Base-by-base conservation (phyloP, 176 grass and related monocot species). In the Avena insularis region DNA sequence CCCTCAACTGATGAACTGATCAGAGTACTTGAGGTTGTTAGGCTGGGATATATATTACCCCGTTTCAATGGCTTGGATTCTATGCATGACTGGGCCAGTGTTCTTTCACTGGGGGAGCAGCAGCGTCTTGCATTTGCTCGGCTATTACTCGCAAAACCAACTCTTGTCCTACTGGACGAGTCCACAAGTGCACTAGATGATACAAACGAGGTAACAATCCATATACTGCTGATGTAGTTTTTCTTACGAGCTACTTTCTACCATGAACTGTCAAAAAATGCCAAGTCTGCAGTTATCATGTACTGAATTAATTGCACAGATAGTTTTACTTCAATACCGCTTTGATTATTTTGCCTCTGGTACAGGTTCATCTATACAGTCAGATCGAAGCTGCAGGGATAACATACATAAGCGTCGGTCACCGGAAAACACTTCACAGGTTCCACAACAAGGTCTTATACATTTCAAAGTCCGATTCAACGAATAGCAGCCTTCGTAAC, bases 71-170 rank as follows among this genome's bases (percentile, higher is more conserved):
- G 93, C 45, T 84, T 98, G 66, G 97, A 98, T 79, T 91, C 94
- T 35, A 91, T 83, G 75, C 89, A 93, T 92, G 97, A 98, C 48
- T 99, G 97, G 97, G 95, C 97, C 25, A 99, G 94, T 85, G 97
- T 99, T 91, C 93, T 99, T 88, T 99, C 97, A 5, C 87, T 99
- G 36, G 97, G 97, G 53, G 97, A 99, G 81, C 97, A 96, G 48
- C 97, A 99, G n/a, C 97, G 94, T 49, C 92, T 99, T 81, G 97
- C 97, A 64, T 99, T 96, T 56, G 97, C 97, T 86, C 90, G 94
- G 58, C 67, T 99, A 5, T 89, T 98, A 66, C 92, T 96, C 65
- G 81, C 92, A 60, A 96, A 93, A 81, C 94, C 94, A 68, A 92
- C 86, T 77, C 84, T 99, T 63, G 87, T 96, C 64, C 89, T 99